Evolutionary conservation across 208 protist species (phyloP).

Genomic region (Trypanosoma theileri): DNA sequence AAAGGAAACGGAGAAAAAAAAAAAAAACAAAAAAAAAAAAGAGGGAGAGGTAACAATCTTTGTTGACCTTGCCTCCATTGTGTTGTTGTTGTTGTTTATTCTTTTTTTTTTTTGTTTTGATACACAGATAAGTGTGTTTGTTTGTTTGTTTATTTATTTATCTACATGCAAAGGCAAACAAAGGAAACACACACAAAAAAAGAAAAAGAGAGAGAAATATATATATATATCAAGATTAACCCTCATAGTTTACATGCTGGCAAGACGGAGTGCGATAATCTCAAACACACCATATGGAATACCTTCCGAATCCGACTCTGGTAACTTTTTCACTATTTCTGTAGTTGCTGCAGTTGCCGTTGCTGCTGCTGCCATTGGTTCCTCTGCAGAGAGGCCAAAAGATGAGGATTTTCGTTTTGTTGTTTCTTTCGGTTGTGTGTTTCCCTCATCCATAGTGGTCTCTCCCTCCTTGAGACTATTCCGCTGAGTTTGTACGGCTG

Average conservation of each 20-base stretch:
- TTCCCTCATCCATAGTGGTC: not conserved
- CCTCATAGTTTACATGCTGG: constrained; percentile 16
- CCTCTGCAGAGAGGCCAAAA: no score
- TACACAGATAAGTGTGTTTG: not conserved
- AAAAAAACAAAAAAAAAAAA: not conserved
- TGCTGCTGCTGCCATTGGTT: not conserved
- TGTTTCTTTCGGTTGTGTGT: not conserved
- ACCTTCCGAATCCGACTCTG: not conserved
- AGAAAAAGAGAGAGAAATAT: no score
- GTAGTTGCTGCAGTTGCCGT: not conserved
- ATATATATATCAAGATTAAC: not conserved
- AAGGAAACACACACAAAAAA: no score
- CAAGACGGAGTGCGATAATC: constrained; percentile 28
- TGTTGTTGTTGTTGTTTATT: not conserved
- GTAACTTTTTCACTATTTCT: not conserved
- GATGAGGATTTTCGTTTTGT: no score
- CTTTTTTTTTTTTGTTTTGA: not conserved
- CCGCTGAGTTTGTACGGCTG: not conserved
- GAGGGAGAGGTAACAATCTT: not conserved
- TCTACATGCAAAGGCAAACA: no score
- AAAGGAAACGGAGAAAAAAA: not conserved
- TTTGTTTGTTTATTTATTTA: constrained; percentile 8
- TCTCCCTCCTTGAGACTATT: not conserved
- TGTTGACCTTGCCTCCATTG: not conserved
- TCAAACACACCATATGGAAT: constrained; percentile 30